Evolutionary conservation across 2,329 filamentous ascomycete species (phyloP), one percentile per base, ranked within the genome.

Genomic region (Fusarium brachygibbosum): DNA sequence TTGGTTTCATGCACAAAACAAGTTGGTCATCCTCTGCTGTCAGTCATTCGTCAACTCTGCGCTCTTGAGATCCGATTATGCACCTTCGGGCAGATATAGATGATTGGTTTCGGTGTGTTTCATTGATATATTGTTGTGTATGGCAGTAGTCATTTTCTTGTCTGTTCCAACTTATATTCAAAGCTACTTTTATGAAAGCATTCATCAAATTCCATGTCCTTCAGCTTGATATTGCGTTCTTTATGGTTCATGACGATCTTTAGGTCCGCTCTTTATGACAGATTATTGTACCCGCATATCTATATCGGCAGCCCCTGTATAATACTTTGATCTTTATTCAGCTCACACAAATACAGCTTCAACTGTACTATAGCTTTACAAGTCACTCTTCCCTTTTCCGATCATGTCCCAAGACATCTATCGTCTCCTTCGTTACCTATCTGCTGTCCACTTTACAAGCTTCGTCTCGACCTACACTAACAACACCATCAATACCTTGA

Each of bases 381-480:
- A 45, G 28, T 4, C 14, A 21, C 21, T 14, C 14, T 50, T 35
- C 12, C 32, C n/a, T 19, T 40, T 51, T 51, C 10, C 7, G 14
- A 51, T 51, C 48, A 21, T 37, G 5, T 50, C n/a, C 13, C 23
- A 50, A 42, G 14, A 48, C 13, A 25, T 16, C 12, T 16, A 25
- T 16, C 12, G 35, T 16, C 14, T 40, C 16, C 19, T 28, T 16
- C 32, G n/a, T 44, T 29, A 19, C 21, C 35, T 59, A n/a, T 31
- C 59, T 25, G 23, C 32, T 65, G 60, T 53, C 60, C 45, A 60
- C 60, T 65, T 60, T 53, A 48, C 60, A 65, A 65, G 53, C 62
- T 65, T 63, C 61, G 19, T 45, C 34, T 51, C 19, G 35, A 6
- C 21, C 13, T 14, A 34, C 16, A 29, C 23, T 40, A 40, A 40